phyloP scores from a whole-genome alignment of 2,329 filamentous ascomycete species.

The Arthrobotrys megalospora region DNA sequence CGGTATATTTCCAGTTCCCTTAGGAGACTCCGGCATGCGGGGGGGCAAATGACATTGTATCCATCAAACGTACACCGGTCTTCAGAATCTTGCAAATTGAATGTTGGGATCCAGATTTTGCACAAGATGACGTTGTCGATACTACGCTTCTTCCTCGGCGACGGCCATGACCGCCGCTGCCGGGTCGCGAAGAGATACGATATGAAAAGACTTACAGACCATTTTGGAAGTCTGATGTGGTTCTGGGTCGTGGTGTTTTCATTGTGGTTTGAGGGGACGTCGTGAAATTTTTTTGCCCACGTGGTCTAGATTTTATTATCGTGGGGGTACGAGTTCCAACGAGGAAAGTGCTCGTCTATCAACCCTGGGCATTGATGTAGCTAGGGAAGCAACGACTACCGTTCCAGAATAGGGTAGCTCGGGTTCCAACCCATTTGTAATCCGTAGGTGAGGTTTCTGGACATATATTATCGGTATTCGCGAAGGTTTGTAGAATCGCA shows the following conservation, averaged over 20 bases:
- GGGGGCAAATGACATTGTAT: not conserved
- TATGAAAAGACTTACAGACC: constrained; percentile 22
- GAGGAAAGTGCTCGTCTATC: constrained; percentile 31
- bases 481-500: not conserved
- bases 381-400: constrained; percentile 56
- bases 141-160: not conserved
- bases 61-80: constrained; percentile 10
- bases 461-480: constrained; percentile 11
- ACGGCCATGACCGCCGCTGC: not conserved
- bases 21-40: no score
- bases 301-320: constrained; percentile 5
- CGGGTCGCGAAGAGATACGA: not conserved
- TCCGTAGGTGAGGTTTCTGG: not conserved
- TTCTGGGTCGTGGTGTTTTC: not conserved
- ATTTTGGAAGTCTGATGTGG: constrained; percentile 18
- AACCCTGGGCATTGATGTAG: constrained; percentile 66
- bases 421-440: constrained; percentile 4
- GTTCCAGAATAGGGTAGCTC: not conserved
- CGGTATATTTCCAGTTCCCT: not conserved
- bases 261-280: not conserved
- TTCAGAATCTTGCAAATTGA: not conserved
- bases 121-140: no score
- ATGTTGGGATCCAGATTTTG: not conserved
- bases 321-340: constrained; percentile 26
- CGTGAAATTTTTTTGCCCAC: constrained; percentile 9